A percentile compares a stretch with the other conserved stretches of the same genome.
These are phyloP conservation scores for Chlorociboria aeruginascens DNA, from an alignment of 495 filamentous ascomycete species.

Conservation along the genomic window DNA sequence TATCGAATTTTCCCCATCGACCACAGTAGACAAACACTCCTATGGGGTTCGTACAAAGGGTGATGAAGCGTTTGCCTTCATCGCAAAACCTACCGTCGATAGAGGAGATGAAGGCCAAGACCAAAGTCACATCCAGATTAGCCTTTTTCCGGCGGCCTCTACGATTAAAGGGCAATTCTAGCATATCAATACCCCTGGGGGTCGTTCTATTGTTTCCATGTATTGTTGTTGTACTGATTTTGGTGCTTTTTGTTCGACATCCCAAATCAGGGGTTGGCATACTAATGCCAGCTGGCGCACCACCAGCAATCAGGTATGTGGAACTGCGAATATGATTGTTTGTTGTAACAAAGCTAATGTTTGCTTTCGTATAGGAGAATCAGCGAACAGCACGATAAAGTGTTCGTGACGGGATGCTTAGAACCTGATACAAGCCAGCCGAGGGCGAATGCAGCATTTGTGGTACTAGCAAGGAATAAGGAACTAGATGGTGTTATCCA, in stretches of 20 bases:
- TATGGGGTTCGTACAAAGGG: slow-evolving; percentile 46
- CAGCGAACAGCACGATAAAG: slow-evolving; percentile 91
- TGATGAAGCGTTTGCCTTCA: slow-evolving; percentile 34
- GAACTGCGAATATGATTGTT: slow-evolving; percentile 5
- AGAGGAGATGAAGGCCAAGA: slow-evolving; percentile 28
- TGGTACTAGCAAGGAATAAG: slow-evolving; percentile 93
- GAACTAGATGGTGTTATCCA: slow-evolving; percentile 92
- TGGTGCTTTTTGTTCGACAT: slow-evolving; percentile 83
- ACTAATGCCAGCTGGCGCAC: slow-evolving; percentile 79
- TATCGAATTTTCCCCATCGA: slow-evolving; percentile 6
- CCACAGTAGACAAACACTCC: slow-evolving; percentile 9
- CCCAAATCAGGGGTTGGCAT: slow-evolving; percentile 71
- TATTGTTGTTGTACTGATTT: slow-evolving; percentile 81
- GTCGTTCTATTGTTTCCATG: slow-evolving; percentile 88
- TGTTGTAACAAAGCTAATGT: slow-evolving; percentile 3
- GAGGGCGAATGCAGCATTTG: slow-evolving; percentile 87
- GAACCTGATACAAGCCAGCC: slow-evolving; percentile 54
- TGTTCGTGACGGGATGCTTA: slow-evolving; percentile 84
- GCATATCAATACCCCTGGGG: slow-evolving; percentile 85
- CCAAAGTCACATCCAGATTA: slow-evolving; percentile 40
- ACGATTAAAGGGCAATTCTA: slow-evolving; percentile 86
- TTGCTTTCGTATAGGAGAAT: slow-evolving; percentile 63
- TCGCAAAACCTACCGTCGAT: slow-evolving; percentile 25
- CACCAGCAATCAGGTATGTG: slow-evolving; percentile 79
- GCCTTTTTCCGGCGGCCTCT: slow-evolving; percentile 83